These are phyloP conservation scores for Beta lomatogona DNA, from an alignment of 179 eudicot genomes.

Conservation along the genomic window DNA sequence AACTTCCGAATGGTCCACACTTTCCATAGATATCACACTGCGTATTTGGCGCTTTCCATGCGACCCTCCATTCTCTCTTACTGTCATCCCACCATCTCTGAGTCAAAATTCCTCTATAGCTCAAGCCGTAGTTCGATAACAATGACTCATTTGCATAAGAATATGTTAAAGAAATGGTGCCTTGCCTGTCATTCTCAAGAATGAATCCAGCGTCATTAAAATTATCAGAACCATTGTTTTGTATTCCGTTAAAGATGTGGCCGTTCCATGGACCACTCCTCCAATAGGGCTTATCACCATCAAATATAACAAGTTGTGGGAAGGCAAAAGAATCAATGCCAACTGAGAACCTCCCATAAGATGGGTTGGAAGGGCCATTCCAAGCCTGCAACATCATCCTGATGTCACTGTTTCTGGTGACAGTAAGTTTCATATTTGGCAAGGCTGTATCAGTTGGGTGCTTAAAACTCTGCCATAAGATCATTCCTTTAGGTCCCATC, in stretches of 20 bases:
- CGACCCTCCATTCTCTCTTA: conserved; percentile 17
- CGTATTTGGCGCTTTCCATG: background rate
- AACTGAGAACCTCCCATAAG: conserved; percentile 23
- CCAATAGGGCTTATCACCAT: conserved; percentile 26
- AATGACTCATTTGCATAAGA: conserved; percentile 9
- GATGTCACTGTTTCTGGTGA: background rate
- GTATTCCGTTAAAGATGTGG: conserved; percentile 25
- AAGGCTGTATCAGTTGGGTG: conserved; percentile 27
- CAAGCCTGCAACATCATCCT: conserved; percentile 21
- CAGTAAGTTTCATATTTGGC: conserved; percentile 20
- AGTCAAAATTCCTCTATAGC: conserved; percentile 9
- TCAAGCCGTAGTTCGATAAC: conserved; percentile 11
- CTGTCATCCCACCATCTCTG: conserved; percentile 29
- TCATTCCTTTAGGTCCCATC: background rate
- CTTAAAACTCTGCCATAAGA: conserved; percentile 36
- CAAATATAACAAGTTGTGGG: conserved; percentile 24
- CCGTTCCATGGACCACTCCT: conserved; percentile 29
- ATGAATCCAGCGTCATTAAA: conserved; percentile 10
- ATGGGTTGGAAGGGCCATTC: conserved; percentile 36
- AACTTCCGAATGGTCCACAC: conserved; percentile 22
- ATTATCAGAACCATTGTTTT: background rate
- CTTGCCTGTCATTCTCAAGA: conserved; percentile 27
- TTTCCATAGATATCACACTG: conserved; percentile 16
- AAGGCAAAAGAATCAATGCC: conserved; percentile 21
- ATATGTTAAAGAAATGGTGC: conserved; percentile 17